Conservation (phyloP, 2,329 filamentous ascomycete genomes). For the Apiospora saccharicola region DNA sequence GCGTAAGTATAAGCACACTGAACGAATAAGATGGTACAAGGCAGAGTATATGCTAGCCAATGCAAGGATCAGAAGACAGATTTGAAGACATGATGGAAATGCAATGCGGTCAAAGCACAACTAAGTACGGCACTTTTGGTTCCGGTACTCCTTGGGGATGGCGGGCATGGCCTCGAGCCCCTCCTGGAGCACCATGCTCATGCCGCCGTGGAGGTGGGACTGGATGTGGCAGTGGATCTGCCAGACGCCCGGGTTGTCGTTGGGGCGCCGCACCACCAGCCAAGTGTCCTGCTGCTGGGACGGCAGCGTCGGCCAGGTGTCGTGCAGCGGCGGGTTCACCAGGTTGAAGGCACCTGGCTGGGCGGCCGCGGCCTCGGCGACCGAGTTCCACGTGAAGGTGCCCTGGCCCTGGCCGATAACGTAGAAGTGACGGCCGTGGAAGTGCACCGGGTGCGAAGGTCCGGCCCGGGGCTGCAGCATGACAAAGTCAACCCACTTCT, state of each 20-base stretch:
- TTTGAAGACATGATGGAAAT: neutral
- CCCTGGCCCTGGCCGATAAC: slow-evolving; percentile 60
- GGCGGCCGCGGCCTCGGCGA: slow-evolving; percentile 58
- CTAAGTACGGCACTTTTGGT: neutral
- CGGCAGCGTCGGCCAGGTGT: slow-evolving; percentile 52
- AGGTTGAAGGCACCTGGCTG: slow-evolving; percentile 64
- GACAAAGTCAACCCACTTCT: slow-evolving; percentile 65
- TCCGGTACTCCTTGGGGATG: slow-evolving; percentile 46
- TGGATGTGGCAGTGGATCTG: slow-evolving; percentile 64
- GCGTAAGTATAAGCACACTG: neutral
- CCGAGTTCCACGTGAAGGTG: slow-evolving; percentile 58
- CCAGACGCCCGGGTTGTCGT: slow-evolving; percentile 60
- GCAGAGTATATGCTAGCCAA: slow-evolving; percentile 6
- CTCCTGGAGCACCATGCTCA: slow-evolving; percentile 60
- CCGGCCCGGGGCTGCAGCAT: slow-evolving; percentile 41
- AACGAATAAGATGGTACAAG: neutral
- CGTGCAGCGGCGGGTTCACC: slow-evolving; percentile 59
- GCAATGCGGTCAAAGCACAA: neutral
- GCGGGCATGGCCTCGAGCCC: slow-evolving; percentile 52
- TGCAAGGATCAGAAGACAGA: neutral
- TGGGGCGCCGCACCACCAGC: slow-evolving; percentile 62
- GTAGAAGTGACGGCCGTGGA: slow-evolving; percentile 68
- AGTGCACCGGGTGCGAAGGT: slow-evolving; percentile 68
- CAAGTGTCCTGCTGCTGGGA: slow-evolving; percentile 46
- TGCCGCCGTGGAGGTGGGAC: slow-evolving; percentile 61